Evolutionary conservation across 768 basidiomycete species (phyloP), one percentile per base, ranked within the genome.

Genomic region (Naganishia vishniacii): DNA sequence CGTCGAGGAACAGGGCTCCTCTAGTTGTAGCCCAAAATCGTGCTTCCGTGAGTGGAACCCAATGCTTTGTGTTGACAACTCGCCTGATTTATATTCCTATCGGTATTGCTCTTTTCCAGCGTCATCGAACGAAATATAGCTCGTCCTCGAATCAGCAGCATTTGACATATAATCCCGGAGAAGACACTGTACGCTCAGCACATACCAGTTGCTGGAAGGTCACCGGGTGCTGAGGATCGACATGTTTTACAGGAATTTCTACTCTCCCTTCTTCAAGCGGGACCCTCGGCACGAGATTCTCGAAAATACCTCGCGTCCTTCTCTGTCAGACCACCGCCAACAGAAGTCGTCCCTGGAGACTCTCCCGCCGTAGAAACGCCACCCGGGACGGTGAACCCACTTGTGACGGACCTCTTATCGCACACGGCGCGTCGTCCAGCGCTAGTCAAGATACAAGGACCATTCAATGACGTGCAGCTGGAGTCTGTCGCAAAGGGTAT

Each of bases 361-460:
- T 62, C 66, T 70, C 18, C 70, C 67, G 31, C 37, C 15, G 34
- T 44, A 5, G 44, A 49, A 12, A 42, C 48, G 7, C 20, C 51
- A 9, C 9, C 61, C 0, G 37, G 23, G 44, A 73, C 62, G 68
- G 73, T 71, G 70, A 81, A 73, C 66, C 78, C 72, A 70, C 78
- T 74, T 71, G 68, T 74, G 86, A 88, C 69, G 6, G 67, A 71
- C 3, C 51, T 75, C 7, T 81, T 93, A n/a, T 81, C 92, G 72
- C 93, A 93, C 6, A 84, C 89, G 59, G 80, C 85, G 63, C 83
- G 85, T 46, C 87, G 90, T 59, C 94, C 95, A 0, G 91, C 93
- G 4, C 84, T 99, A 16, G 93, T 99, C 70, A 98, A 98, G 79
- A 80, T 98, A 2, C 95, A 98, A 76, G 91, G 93, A 11, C 95